Evolutionary conservation across 2,329 filamentous ascomycete species (phyloP).

Genomic region (Malbranchea zuffiana): DNA sequence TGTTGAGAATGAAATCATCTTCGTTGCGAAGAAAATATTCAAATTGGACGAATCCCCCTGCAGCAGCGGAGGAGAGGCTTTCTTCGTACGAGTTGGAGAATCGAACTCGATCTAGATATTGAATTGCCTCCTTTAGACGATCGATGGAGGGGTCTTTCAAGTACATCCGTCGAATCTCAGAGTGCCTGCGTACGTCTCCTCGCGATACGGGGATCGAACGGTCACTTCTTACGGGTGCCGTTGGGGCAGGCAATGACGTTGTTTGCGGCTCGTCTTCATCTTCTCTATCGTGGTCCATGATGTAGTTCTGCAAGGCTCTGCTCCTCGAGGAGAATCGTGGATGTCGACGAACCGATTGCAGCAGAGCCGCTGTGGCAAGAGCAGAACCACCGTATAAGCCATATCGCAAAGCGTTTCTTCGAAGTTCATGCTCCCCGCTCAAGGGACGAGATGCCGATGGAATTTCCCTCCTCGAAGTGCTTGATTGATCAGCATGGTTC

Average conservation of each 20-base stretch:
- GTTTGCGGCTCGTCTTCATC: conserved; percentile 9
- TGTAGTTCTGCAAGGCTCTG: conserved; percentile 31
- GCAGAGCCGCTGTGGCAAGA: conserved; percentile 25
- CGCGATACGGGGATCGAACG: conserved; percentile 10
- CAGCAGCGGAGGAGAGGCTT: conserved; percentile 42
- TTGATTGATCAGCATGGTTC: conserved; percentile 7
- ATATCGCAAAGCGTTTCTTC: conserved; percentile 3
- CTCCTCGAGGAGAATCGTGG: conserved; percentile 27
- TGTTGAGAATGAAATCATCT: conserved; percentile 49
- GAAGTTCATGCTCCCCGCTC: conserved; percentile 19
- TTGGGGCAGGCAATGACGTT: neutral
- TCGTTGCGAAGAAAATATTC: conserved; percentile 43
- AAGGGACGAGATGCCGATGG: conserved; percentile 13
- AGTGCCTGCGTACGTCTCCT: conserved; percentile 21
- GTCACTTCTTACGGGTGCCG: neutral
- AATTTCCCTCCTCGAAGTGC: conserved; percentile 20
- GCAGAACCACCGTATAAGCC: conserved; percentile 8
- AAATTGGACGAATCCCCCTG: conserved; percentile 42
- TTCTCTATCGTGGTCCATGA: conserved; percentile 26
- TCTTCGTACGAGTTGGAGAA: conserved; percentile 44
- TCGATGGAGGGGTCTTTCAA: conserved; percentile 25
- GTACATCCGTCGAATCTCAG: conserved; percentile 29
- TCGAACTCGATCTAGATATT: conserved; percentile 50
- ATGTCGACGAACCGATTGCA: conserved; percentile 34
- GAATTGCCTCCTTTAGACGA: conserved; percentile 48